These are phyloP conservation scores for Kwoniella botswanensis DNA, from an alignment of 768 basidiomycete species.

Conservation along the genomic window DNA sequence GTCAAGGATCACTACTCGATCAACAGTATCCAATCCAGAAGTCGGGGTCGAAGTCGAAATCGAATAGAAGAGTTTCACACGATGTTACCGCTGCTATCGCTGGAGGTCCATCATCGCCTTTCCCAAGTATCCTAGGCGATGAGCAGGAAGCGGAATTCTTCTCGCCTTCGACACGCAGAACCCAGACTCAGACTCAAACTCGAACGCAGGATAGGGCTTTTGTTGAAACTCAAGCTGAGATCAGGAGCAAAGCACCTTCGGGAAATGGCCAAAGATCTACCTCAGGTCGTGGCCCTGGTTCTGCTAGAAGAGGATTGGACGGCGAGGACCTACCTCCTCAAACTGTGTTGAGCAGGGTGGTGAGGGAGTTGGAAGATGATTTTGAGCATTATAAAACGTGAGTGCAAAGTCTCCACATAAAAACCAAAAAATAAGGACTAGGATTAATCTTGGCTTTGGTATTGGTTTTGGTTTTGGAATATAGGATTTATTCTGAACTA, in stretches of 20 bases:
- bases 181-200: not conserved
- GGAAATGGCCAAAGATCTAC: slow-evolving; percentile 5
- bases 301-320: slow-evolving; percentile 19
- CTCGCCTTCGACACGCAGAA: slow-evolving; percentile 14
- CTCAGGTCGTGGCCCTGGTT: not conserved
- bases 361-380: slow-evolving; percentile 90
- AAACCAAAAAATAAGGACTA: not conserved
- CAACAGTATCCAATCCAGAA: not conserved
- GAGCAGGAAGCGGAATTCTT: slow-evolving; percentile 65
- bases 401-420: slow-evolving; percentile 40
- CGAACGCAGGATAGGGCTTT: not conserved
- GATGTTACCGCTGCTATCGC: not conserved
- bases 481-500: slow-evolving; percentile 84
- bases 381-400: slow-evolving; percentile 94
- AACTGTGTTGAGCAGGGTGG: slow-evolving; percentile 79
- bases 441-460: not conserved
- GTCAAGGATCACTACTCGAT: not conserved
- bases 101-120: slow-evolving; percentile 53
- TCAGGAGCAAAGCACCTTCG: not conserved
- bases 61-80: slow-evolving; percentile 5
- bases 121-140: slow-evolving; percentile 81
- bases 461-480: not conserved
- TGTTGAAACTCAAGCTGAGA: slow-evolving; percentile 3
- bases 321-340: slow-evolving; percentile 73
- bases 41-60: slow-evolving; percentile 10